phyloP scores from a whole-genome alignment of 2,329 filamentous ascomycete genomes.

The Aspergillus tubingensis region DNA sequence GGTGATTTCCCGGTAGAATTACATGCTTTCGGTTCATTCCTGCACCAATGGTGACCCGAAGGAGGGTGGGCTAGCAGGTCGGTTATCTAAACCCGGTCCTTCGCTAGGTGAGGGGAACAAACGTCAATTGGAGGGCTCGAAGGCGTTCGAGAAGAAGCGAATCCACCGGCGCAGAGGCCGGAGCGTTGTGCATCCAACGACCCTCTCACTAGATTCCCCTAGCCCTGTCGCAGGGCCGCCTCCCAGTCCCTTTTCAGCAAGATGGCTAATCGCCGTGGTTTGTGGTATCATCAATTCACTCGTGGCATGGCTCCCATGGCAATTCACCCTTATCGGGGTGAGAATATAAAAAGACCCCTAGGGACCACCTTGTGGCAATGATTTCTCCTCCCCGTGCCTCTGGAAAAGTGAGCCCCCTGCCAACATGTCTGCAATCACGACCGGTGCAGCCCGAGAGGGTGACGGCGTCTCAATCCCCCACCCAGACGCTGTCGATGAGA shows the following conservation, averaged over 20 bases:
- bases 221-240: not conserved
- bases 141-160: not conserved
- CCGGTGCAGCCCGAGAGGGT: not conserved
- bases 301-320: not conserved
- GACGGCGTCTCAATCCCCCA: not conserved
- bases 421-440: not conserved
- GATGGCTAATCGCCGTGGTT: not conserved
- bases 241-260: not conserved
- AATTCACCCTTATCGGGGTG: not conserved
- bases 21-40: not conserved
- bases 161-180: not conserved
- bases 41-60: too few relatives aligned
- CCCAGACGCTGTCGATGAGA: not conserved
- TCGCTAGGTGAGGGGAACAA: not conserved
- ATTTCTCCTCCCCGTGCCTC: not conserved
- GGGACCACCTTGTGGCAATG: not conserved
- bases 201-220: not conserved
- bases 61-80: too few relatives aligned
- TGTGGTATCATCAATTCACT: not conserved
- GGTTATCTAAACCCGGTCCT: not conserved
- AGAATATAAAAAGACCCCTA: not conserved
- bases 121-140: not conserved
- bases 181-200: not conserved
- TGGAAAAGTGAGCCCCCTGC: not conserved
- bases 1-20: not conserved